Evolutionary conservation across 1,139 yeast species (phyloP).

Genomic region (Yamadazyma sp.): DNA sequence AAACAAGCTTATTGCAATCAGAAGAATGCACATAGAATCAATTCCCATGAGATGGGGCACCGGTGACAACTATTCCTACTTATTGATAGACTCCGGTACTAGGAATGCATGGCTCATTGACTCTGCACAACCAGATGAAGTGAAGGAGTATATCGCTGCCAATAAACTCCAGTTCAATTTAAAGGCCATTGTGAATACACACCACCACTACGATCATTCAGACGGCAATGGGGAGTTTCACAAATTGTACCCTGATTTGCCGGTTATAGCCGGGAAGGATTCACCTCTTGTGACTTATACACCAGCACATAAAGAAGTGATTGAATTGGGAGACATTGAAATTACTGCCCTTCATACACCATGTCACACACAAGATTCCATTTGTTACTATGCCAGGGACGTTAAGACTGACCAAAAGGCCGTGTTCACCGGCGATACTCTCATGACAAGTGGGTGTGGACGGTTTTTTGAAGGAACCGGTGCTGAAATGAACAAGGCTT

Average conservation of each 20-base stretch:
- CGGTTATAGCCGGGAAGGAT: constrained; percentile 84
- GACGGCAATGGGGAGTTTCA: constrained; percentile 71
- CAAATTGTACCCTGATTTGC: constrained; percentile 49
- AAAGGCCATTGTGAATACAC: constrained; percentile 85
- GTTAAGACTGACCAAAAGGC: constrained; percentile 58
- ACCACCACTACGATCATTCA: constrained; percentile 93
- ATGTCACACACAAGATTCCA: constrained; percentile 95
- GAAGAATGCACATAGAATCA: constrained; percentile 76
- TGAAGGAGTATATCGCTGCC: constrained; percentile 23
- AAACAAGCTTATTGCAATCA: constrained; percentile 5
- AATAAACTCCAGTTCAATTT: constrained; percentile 40
- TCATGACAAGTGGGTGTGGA: constrained; percentile 94
- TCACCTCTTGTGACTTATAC: constrained; percentile 68
- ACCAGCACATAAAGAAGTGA: constrained; percentile 64
- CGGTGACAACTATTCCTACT: constrained; percentile 88
- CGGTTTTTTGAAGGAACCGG: constrained; percentile 93
- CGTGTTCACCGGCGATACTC: constrained; percentile 93
- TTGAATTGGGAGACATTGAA: constrained; percentile 63
- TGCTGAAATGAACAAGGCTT: constrained; percentile 70
- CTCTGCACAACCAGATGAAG: constrained; percentile 82
- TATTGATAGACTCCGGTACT: constrained; percentile 67
- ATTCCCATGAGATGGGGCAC: constrained; percentile 95
- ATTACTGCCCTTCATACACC: constrained; percentile 92
- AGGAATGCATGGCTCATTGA: constrained; percentile 82
- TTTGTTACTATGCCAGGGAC: constrained; percentile 80